These are phyloP conservation scores for Sphagnum tenellum DNA, from an alignment of 225 moss, liverwort and hornwort genomes.

Conservation along the genomic window DNA sequence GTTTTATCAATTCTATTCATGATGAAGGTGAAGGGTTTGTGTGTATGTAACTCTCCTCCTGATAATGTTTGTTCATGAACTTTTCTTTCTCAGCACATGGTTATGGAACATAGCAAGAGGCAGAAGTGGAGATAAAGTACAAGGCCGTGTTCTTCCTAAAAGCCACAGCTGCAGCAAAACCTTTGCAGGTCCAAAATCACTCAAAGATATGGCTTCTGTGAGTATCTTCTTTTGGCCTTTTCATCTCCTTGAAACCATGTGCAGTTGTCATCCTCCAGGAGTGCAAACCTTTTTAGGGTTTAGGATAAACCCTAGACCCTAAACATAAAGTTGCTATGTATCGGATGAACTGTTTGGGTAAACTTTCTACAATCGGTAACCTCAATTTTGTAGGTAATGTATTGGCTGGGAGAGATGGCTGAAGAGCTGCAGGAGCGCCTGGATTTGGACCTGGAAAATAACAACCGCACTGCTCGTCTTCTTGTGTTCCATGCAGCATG, in stretches of 20 bases:
- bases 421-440: conserved; percentile 84
- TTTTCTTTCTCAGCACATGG: conserved; percentile 52
- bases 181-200: conserved; percentile 71
- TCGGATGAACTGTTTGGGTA: too few species aligned
- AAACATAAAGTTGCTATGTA: background rate
- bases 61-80: background rate
- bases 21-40: too few species aligned
- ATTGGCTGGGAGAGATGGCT: conserved; percentile 83
- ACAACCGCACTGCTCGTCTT: conserved; percentile 67
- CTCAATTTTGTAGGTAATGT: conserved; percentile 48
- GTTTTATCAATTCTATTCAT: too few species aligned
- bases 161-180: conserved; percentile 88
- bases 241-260: too few species aligned
- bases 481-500: conserved; percentile 69
- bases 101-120: conserved; percentile 85
- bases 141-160: conserved; percentile 64
- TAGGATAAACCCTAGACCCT: background rate
- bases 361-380: too few species aligned
- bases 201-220: conserved; percentile 64
- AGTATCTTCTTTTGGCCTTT: conserved; percentile 6
- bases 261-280: too few species aligned
- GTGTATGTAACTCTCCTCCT: background rate
- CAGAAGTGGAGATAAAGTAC: conserved; percentile 73
- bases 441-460: conserved; percentile 62
- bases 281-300: background rate